Conservation (phyloP, 148 eudicot species). For the Drosera capensis region DNA sequence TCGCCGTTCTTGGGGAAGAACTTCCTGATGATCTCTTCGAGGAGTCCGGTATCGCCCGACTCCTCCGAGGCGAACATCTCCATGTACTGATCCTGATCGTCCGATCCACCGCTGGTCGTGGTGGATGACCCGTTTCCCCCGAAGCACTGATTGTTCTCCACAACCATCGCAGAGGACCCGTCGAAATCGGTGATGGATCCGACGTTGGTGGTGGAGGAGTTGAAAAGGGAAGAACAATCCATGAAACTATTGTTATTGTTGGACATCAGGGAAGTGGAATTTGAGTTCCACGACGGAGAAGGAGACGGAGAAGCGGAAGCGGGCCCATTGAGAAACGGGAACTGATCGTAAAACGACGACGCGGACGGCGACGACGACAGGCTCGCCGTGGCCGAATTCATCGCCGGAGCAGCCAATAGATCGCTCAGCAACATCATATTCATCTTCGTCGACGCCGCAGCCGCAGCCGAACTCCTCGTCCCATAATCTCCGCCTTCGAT, state of each 20-base stretch:
- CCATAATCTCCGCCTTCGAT: not conserved
- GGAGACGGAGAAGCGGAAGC: not conserved
- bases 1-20: conserved; percentile 32
- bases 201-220: not conserved
- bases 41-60: conserved; percentile 30
- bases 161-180: not conserved
- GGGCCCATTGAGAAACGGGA: not conserved
- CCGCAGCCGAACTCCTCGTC: too few relatives aligned
- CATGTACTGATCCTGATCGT: conserved; percentile 10
- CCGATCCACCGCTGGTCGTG: not conserved
- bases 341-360: conserved; percentile 1
- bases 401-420: conserved; percentile 4
- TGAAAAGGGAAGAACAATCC: not conserved
- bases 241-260: not conserved
- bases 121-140: not conserved
- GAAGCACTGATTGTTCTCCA: not conserved
- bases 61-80: conserved; percentile 31
- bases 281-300: not conserved
- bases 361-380: not conserved
- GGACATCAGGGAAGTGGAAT: not conserved
- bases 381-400: not conserved
- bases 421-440: conserved; percentile 16
- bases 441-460: not conserved
- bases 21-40: conserved; percentile 31
- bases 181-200: not conserved